phyloP scores from a whole-genome alignment of 2,329 filamentous ascomycete species.

The Corynespora cassiicola region DNA sequence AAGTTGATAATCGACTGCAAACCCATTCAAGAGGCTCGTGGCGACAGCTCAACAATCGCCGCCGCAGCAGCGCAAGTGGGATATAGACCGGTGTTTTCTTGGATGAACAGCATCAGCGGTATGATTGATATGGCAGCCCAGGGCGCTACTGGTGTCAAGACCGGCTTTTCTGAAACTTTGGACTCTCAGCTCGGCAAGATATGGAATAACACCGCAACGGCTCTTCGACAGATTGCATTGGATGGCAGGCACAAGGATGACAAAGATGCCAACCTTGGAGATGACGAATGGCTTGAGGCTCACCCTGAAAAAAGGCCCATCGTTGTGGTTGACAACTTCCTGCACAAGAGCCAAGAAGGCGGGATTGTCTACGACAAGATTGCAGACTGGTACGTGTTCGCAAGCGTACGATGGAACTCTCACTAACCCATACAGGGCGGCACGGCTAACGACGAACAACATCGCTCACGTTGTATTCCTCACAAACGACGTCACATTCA shows the following conservation, averaged over 20 bases:
- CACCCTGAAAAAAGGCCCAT: conserved; percentile 85
- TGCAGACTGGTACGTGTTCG: conserved; percentile 70
- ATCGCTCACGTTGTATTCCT: conserved; percentile 94
- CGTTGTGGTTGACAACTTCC: conserved; percentile 89
- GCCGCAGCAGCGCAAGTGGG: conserved; percentile 83
- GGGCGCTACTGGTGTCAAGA: conserved; percentile 91
- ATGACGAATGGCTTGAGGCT: conserved; percentile 88
- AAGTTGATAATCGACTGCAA: conserved; percentile 92
- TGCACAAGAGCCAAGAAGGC: conserved; percentile 71
- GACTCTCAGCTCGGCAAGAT: conserved; percentile 91
- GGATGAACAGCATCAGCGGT: conserved; percentile 94
- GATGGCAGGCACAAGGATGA: conserved; percentile 73
- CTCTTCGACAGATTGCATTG: conserved; percentile 79
- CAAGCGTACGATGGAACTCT: background rate
- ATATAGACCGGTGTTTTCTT: conserved; percentile 92
- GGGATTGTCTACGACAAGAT: conserved; percentile 59
- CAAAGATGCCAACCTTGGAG: conserved; percentile 73
- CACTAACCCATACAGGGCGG: conserved; percentile 62
- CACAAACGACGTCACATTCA: conserved; percentile 86
- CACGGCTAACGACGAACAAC: conserved; percentile 82
- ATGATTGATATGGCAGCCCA: conserved; percentile 92
- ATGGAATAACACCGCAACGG: conserved; percentile 79
- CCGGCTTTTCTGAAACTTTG: conserved; percentile 90
- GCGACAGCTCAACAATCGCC: conserved; percentile 84
- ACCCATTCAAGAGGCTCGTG: conserved; percentile 86